Conservation (phyloP, 805 yeast species). For the Saccharomycopsis babjevae region DNA sequence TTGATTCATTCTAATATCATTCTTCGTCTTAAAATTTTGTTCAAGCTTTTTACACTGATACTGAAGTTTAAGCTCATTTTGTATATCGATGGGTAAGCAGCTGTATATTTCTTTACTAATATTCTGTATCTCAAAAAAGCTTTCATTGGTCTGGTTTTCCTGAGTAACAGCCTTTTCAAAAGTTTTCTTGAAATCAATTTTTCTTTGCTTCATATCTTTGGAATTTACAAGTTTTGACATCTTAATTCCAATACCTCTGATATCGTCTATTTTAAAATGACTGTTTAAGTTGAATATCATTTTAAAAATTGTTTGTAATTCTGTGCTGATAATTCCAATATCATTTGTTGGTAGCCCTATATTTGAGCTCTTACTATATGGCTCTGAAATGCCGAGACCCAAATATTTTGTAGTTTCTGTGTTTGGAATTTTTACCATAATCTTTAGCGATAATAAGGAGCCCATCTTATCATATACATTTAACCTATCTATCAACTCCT, state of each 20-base stretch:
- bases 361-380: slow-evolving; percentile 44
- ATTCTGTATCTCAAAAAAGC: slow-evolving; percentile 23
- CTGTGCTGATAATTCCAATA: slow-evolving; percentile 49
- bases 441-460: slow-evolving; percentile 48
- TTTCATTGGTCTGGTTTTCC: slow-evolving; percentile 7
- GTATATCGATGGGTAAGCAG: slow-evolving; percentile 56
- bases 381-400: slow-evolving; percentile 78
- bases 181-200: slow-evolving; percentile 15
- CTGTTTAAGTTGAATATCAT: slow-evolving; percentile 26
- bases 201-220: background rate
- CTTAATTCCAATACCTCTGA: slow-evolving; percentile 72
- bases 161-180: slow-evolving; percentile 2
- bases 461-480: slow-evolving; percentile 38
- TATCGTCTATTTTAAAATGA: slow-evolving; percentile 51
- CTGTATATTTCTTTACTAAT: slow-evolving; percentile 58
- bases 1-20: background rate
- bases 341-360: slow-evolving; percentile 56
- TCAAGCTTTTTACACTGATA: slow-evolving; percentile 23
- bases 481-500: slow-evolving; percentile 50
- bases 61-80: slow-evolving; percentile 48
- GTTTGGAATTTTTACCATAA: slow-evolving; percentile 59
- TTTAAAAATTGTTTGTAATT: slow-evolving; percentile 46
- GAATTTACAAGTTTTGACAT: slow-evolving; percentile 46
- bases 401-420: slow-evolving; percentile 64
- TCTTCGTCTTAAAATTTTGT: slow-evolving; percentile 1